Base-by-base conservation (phyloP, 768 basidiomycete species). In the Neoboletus brunneissimus region DNA sequence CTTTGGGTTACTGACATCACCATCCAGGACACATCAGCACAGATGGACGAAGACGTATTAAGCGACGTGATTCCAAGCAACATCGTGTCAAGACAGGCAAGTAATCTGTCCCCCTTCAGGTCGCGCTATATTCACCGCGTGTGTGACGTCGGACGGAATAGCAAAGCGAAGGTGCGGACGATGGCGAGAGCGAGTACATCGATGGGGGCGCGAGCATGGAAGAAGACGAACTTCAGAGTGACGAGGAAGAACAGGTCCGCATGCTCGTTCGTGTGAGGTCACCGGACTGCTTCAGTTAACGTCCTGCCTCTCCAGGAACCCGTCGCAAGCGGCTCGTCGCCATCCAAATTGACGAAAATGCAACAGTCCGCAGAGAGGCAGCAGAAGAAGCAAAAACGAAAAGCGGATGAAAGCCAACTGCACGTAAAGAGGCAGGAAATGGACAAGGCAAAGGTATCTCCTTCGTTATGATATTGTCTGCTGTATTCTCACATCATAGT, bases 1-100 rank as follows among this genome's bases (percentile, higher is more conserved):
- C 35, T 40, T 40, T 18, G 16, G 20, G 15, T 13, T 6, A 23
- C 45, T 66, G 23, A 67, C 22, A n/a, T 10, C 5, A 25, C 7
- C 23, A n/a, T 22, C 4, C 29, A 72, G 64, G 62, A 65, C 32
- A 43, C 35, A 5, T 40, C 55, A 22, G 51, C 22, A 1, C 63
- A 58, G 10, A 76, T 75, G 65, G 83, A 85, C 13, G 93, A 94
- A 51, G 94, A 95, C 71, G 87, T 92, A 48, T 80, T 97, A 58
- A 91, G 89, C 65, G 94, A 96, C 70, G 83, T 95, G 55, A 86
- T 96, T 9, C 94, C 94, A 2, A 89, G 87, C 70, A 91, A 93
- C 68, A 92, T 95, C 60, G 87, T 94, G 45, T 94, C 92, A 53
- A 84, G 94, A 66, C 89, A 91, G 77, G 92, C 88, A 65, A 55